Evolutionary conservation across 371 early-diverging fungal species (phyloP).

Genomic region (Dipsacomyces acuminosporus): DNA sequence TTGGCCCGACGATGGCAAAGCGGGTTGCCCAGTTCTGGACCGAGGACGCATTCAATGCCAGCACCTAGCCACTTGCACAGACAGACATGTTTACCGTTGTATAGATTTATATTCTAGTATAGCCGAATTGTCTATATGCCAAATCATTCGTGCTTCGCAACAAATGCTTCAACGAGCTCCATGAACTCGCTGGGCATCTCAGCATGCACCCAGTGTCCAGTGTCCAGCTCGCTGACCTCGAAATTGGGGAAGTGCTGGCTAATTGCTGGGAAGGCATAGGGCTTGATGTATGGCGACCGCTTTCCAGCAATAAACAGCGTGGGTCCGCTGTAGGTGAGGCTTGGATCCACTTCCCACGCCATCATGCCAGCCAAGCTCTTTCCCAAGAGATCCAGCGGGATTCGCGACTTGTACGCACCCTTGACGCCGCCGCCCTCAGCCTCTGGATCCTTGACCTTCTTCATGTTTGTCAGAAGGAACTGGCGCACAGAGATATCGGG

Average conservation of each 20-base stretch:
- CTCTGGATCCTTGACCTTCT: slow-evolving; percentile 41
- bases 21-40: slow-evolving; percentile 61
- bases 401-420: slow-evolving; percentile 55
- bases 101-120: too few species aligned
- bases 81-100: too few species aligned
- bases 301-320: slow-evolving; percentile 79
- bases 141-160: slow-evolving; percentile 7
- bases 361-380: slow-evolving; percentile 55
- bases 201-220: slow-evolving; percentile 91
- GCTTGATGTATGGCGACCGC: slow-evolving; percentile 60
- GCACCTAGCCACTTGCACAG: too few species aligned
- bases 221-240: slow-evolving; percentile 57
- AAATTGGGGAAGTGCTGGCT: slow-evolving; percentile 61
- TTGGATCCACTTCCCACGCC: slow-evolving; percentile 50
- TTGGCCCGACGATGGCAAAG: slow-evolving; percentile 52
- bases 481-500: slow-evolving; percentile 65
- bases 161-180: slow-evolving; percentile 26
- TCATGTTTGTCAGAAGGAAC: slow-evolving; percentile 87
- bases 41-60: slow-evolving; percentile 20
- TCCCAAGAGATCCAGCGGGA: slow-evolving; percentile 67
- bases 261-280: slow-evolving; percentile 52
- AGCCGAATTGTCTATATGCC: too few species aligned
- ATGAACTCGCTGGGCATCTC: slow-evolving; percentile 68
- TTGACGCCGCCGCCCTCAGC: slow-evolving; percentile 6
- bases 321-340: slow-evolving; percentile 38